Conservation (phyloP, 495 filamentous ascomycete genomes). For the Penicillium herquei region DNA sequence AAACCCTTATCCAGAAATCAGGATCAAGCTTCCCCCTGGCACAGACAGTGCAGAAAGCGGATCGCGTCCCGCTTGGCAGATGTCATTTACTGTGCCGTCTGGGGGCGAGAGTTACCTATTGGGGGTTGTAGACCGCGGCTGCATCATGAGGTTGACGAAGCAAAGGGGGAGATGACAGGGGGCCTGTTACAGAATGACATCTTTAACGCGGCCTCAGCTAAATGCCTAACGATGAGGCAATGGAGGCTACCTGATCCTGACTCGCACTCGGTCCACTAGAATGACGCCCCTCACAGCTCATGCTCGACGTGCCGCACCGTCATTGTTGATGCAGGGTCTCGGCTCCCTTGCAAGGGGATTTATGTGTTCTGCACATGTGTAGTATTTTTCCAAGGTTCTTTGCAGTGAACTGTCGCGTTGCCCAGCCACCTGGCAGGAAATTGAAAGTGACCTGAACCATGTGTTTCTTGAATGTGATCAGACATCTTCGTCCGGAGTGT, state of each 20-base stretch:
- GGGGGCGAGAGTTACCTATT: conserved; percentile 1
- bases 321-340: conserved; percentile 18
- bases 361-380: too few species aligned
- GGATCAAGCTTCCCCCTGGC: conserved; percentile 19
- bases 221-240: too few species aligned
- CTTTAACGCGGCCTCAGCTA: neutral
- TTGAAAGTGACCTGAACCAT: too few species aligned
- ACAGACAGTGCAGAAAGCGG: conserved; percentile 22
- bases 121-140: neutral
- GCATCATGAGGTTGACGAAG: conserved; percentile 1
- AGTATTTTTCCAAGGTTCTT: too few species aligned
- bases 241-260: neutral
- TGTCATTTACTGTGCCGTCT: conserved; percentile 17
- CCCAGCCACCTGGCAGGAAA: too few species aligned
- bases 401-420: too few species aligned
- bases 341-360: conserved; percentile 19
- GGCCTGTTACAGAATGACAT: conserved; percentile 4
- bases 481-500: neutral
- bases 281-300: neutral
- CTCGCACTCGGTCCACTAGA: neutral
- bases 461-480: too few species aligned
- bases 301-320: neutral
- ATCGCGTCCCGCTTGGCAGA: conserved; percentile 19
- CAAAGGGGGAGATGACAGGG: neutral
- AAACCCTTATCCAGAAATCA: neutral